Conservation (phyloP, 768 basidiomycete species). For the Trametopsis cervina region DNA sequence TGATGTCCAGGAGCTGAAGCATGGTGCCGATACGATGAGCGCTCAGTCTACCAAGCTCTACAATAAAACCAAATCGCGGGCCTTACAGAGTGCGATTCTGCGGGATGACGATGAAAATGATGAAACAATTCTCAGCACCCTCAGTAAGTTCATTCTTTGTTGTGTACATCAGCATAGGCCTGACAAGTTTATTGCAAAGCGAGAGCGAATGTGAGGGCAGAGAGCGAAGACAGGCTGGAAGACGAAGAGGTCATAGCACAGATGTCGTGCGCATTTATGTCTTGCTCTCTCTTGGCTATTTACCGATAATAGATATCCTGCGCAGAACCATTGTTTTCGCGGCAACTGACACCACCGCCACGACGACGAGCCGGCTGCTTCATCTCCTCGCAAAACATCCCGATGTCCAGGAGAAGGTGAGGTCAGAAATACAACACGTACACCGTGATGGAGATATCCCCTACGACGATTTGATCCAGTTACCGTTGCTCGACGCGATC, state of each 20-base stretch:
- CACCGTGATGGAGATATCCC: constrained; percentile 4
- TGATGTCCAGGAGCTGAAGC: constrained; percentile 25
- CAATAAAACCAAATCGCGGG: constrained; percentile 27
- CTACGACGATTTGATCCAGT: constrained; percentile 2
- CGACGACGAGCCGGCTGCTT: constrained; percentile 5
- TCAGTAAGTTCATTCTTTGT: constrained; percentile 27
- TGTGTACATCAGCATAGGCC: background rate
- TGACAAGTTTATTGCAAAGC: no score
- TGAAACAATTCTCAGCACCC: constrained; percentile 28
- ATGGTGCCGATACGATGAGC: constrained; percentile 30
- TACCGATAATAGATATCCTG: constrained; percentile 1
- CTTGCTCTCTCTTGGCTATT: no score
- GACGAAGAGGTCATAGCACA: constrained; percentile 23
- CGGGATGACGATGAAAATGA: constrained; percentile 23
- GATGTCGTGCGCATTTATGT: constrained; percentile 18
- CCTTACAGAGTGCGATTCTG: constrained; percentile 27
- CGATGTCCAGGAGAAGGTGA: constrained; percentile 11
- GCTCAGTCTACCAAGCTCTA: constrained; percentile 29
- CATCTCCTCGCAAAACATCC: constrained; percentile 11
- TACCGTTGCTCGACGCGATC: constrained; percentile 10
- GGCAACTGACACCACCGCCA: constrained; percentile 15
- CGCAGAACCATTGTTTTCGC: constrained; percentile 12
- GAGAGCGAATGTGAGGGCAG: constrained; percentile 2
- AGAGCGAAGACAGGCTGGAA: constrained; percentile 17
- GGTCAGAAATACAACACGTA: constrained; percentile 7